Percentiles rank a stretch among this genome's conserved stretches.
Evolutionary conservation across 1,284 basidiomycete species (phyloP).

Genomic region (Cutaneotrichosporon curvatum): DNA sequence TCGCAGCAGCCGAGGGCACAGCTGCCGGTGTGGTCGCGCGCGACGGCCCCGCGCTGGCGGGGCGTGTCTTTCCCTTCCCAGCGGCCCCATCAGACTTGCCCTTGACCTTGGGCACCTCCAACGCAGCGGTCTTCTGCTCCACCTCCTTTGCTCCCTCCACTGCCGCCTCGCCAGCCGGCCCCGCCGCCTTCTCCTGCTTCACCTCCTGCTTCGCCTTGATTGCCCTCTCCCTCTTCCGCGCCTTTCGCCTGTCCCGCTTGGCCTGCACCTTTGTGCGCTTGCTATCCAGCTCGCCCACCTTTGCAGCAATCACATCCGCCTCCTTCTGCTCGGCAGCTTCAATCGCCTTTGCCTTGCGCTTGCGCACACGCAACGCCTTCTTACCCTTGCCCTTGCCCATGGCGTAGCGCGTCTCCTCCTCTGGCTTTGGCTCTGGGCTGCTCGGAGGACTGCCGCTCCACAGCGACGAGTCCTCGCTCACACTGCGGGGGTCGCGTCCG

Average conservation of each 20-base stretch:
- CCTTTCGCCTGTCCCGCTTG: neutral
- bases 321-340: neutral
- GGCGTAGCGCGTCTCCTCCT: neutral
- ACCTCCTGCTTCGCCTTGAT: neutral
- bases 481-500: neutral
- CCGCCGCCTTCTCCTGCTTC: neutral
- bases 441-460: neutral
- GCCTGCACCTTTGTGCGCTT: neutral
- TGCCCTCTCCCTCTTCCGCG: neutral
- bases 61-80: neutral
- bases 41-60: neutral
- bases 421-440: neutral
- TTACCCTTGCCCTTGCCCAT: neutral
- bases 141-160: too few relatives aligned
- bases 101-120: too few relatives aligned
- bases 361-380: neutral
- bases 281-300: neutral
- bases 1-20: neutral
- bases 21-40: conserved; percentile 1
- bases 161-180: neutral
- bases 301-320: neutral
- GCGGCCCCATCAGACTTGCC: too few relatives aligned
- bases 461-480: neutral
- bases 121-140: too few relatives aligned
- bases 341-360: neutral